Evolutionary conservation across 768 basidiomycete species (phyloP).

Genomic region (Rhizopogon vesiculosus): DNA sequence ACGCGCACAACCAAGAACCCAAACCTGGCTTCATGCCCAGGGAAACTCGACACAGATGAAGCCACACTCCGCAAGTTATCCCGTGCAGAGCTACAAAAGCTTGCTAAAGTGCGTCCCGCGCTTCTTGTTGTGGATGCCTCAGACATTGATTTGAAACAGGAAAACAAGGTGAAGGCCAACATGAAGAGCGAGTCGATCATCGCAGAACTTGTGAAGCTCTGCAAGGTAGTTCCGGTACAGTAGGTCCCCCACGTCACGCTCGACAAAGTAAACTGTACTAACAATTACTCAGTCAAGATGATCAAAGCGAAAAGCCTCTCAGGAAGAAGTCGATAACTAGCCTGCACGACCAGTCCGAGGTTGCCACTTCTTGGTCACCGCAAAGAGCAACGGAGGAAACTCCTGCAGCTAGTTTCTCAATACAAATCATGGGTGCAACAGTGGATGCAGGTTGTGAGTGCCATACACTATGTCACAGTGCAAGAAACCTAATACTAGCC

Average conservation of each 20-base stretch:
- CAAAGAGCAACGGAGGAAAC: not conserved
- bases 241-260: not conserved
- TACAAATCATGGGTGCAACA: conserved; percentile 11
- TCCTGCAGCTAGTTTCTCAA: not conserved
- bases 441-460: conserved; percentile 20
- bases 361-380: not conserved
- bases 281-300: conserved; percentile 8
- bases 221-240: not conserved
- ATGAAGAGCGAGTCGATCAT: conserved; percentile 23
- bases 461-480: conserved; percentile 11
- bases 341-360: not conserved
- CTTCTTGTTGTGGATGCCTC: not conserved
- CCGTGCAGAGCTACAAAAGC: conserved; percentile 19
- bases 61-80: conserved; percentile 18
- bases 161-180: conserved; percentile 18
- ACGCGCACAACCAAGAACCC: not conserved
- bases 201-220: conserved; percentile 11
- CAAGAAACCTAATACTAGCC: not conserved
- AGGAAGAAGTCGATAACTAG: conserved; percentile 6
- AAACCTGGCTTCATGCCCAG: not conserved
- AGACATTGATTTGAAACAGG: conserved; percentile 5
- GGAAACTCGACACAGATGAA: conserved; percentile 6
- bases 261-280: conserved; percentile 3
- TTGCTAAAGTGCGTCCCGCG: conserved; percentile 16
- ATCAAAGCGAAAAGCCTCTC: conserved; percentile 8